Evolutionary conservation across 179 eudicot genomes (phyloP).

Genomic region (Nepenthes alata): DNA sequence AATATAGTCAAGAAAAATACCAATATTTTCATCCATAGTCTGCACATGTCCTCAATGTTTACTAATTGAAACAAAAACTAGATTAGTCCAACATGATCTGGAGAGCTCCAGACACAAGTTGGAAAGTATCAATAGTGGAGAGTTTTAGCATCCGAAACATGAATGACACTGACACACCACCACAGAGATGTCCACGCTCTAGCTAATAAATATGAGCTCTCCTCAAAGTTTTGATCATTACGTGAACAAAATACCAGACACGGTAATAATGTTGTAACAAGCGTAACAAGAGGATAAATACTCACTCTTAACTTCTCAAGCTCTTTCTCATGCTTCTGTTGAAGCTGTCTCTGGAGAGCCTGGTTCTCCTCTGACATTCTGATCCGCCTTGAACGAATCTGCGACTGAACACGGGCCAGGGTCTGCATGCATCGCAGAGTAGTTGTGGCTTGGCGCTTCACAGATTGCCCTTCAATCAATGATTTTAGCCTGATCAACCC

Average conservation of each 20-base stretch:
- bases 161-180: too few species aligned
- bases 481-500: slow-evolving; percentile 59
- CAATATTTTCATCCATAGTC: too few species aligned
- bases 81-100: too few species aligned
- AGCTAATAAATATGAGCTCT: too few species aligned
- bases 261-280: neutral
- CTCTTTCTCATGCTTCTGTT: slow-evolving; percentile 64
- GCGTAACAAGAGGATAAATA: neutral
- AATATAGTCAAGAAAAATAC: too few species aligned
- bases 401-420: slow-evolving; percentile 66
- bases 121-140: too few species aligned
- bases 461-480: slow-evolving; percentile 52
- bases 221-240: too few species aligned
- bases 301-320: slow-evolving; percentile 29
- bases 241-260: neutral
- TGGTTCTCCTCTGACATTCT: slow-evolving; percentile 80
- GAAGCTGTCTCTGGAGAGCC: slow-evolving; percentile 61
- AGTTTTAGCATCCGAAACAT: too few species aligned
- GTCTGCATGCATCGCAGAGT: slow-evolving; percentile 79
- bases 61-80: too few species aligned
- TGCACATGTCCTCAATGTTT: too few species aligned
- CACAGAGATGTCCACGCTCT: too few species aligned
- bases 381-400: slow-evolving; percentile 63
- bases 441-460: slow-evolving; percentile 57
- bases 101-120: too few species aligned